phyloP scores from a whole-genome alignment of 83 land plant species.

The Diphasiastrum complanatum region DNA sequence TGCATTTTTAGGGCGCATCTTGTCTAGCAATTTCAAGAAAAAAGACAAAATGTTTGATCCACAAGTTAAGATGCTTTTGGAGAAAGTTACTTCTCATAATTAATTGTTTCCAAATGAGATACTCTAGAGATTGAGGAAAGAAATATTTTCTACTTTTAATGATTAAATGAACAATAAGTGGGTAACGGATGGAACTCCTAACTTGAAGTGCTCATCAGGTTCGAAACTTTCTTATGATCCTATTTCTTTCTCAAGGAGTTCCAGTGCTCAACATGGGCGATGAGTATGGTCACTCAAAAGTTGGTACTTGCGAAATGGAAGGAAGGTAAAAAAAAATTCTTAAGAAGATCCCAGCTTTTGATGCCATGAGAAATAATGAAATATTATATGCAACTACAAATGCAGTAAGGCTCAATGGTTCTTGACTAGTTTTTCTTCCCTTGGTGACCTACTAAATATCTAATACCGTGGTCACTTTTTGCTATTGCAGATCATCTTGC shows the following conservation, averaged over 20 bases:
- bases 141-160: too few species aligned
- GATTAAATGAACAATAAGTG: too few species aligned
- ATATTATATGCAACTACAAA: neutral
- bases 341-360: neutral
- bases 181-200: too few species aligned
- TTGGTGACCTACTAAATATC: neutral
- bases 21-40: too few species aligned
- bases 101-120: too few species aligned
- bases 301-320: slow-evolving; percentile 43
- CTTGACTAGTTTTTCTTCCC: neutral
- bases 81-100: too few species aligned
- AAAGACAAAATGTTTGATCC: too few species aligned
- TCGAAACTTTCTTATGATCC: slow-evolving; percentile 68
- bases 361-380: neutral
- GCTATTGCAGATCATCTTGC: slow-evolving; percentile 28
- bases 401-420: too few species aligned
- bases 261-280: slow-evolving; percentile 98
- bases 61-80: too few species aligned
- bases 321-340: slow-evolving; percentile 22
- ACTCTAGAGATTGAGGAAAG: too few species aligned
- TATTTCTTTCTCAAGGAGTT: slow-evolving; percentile 75
- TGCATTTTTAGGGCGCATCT: too few species aligned
- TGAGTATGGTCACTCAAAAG: slow-evolving; percentile 77
- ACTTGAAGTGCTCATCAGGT: too few species aligned
- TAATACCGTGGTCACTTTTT: neutral